A percentile compares a stretch with the other conserved stretches of the same genome.
Evolutionary conservation across 805 yeast genomes (phyloP).

Genomic region (Wickerhamiella lipophila): DNA sequence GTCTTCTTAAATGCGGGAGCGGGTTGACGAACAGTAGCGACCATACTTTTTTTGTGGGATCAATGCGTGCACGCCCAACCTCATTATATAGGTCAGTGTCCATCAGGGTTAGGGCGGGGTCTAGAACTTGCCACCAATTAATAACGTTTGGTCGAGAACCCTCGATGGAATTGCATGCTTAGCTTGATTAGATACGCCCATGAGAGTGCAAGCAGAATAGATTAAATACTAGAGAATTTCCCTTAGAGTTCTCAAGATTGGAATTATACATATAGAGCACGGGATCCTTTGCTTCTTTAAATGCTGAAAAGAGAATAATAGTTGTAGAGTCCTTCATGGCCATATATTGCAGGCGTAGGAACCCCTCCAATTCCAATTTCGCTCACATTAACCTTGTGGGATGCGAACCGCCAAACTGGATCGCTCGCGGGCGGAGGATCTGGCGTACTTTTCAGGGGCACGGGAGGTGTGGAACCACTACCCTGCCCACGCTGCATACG

Average conservation of each 20-base stretch:
- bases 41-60: conserved; percentile 1
- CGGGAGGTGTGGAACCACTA: neutral
- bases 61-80: no score
- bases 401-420: conserved; percentile 26
- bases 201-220: no score
- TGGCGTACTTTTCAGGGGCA: neutral
- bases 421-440: conserved; percentile 18
- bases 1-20: conserved; percentile 93
- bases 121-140: conserved; percentile 5
- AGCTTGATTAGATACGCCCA: no score
- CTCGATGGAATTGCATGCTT: neutral
- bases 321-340: conserved; percentile 17
- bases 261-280: no score
- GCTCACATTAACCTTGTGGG: conserved; percentile 29
- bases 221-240: no score
- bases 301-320: conserved; percentile 14
- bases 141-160: neutral
- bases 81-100: neutral
- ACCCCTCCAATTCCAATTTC: conserved; percentile 26
- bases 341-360: conserved; percentile 17
- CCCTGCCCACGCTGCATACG: conserved; percentile 9
- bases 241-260: no score
- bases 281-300: neutral
- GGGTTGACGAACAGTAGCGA: conserved; percentile 26
- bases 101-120: conserved; percentile 8